A percentile compares a stretch with the other conserved stretches of the same genome.
These are phyloP conservation scores for Arthrobotrys musiformis DNA, from an alignment of 2,329 filamentous ascomycete species.

Conservation along the genomic window DNA sequence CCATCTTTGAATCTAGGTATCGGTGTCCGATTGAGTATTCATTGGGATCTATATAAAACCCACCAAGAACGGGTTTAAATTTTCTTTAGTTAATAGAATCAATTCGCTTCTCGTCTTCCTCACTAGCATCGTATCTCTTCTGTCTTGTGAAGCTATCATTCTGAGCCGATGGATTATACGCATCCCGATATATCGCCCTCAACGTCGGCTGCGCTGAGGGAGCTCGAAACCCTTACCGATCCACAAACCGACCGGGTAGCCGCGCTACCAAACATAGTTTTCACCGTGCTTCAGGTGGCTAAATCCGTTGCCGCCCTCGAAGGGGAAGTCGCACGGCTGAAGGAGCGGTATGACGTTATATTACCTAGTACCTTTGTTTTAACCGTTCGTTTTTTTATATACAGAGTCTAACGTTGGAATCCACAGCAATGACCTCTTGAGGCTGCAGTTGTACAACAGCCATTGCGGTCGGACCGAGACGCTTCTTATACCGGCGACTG, in stretches of 20 bases:
- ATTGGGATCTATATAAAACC: not conserved
- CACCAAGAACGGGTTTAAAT: too few species aligned
- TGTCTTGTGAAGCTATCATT: not conserved
- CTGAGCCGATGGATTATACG: not conserved
- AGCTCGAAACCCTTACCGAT: not conserved
- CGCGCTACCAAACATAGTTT: not conserved
- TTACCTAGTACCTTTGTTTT: not conserved
- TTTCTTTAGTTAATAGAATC: too few species aligned
- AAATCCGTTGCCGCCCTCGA: not conserved
- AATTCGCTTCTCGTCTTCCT: not conserved
- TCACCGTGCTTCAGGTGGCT: not conserved
- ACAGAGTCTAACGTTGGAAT: not conserved
- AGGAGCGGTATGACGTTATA: not conserved
- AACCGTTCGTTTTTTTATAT: not conserved
- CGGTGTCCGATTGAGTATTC: not conserved
- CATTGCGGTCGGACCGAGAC: not conserved
- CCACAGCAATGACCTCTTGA: not conserved
- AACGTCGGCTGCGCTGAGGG: not conserved
- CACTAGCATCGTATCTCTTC: too few species aligned
- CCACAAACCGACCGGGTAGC: not conserved
- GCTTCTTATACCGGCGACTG: not conserved
- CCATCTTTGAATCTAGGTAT: not conserved
- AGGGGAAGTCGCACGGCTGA: not conserved
- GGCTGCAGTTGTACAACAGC: not conserved
- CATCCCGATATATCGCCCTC: not conserved